A percentile compares a stretch with the other conserved stretches of the same genome.
Evolutionary conservation across 352 stramenopile genomes (phyloP).

Genomic region (Phytophthora pluvialis): DNA sequence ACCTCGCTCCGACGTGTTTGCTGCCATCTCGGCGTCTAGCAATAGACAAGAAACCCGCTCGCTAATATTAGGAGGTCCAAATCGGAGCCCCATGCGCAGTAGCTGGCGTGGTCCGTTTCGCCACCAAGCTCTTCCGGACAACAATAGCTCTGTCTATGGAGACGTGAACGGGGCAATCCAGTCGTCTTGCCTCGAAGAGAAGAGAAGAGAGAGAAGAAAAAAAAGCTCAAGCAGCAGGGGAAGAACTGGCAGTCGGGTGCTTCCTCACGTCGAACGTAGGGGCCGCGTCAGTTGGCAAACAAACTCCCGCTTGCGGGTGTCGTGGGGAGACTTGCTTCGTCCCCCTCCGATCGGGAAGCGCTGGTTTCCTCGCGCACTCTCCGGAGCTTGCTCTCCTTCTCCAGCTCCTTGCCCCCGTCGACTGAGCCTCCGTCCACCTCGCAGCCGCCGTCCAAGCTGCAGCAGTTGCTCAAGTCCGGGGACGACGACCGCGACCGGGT

Average conservation of each 20-base stretch:
- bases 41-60: background rate
- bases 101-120: constrained; percentile 26
- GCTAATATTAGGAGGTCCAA: constrained; percentile 21
- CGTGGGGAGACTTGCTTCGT: constrained; percentile 32
- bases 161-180: constrained; percentile 28
- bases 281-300: constrained; percentile 4
- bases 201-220: background rate
- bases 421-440: constrained; percentile 10
- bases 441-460: constrained; percentile 16
- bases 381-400: constrained; percentile 38
- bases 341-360: constrained; percentile 10
- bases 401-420: constrained; percentile 24
- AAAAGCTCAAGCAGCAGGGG: constrained; percentile 10
- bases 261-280: background rate
- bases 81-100: background rate
- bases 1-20: no score
- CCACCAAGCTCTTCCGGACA: constrained; percentile 16
- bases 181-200: constrained; percentile 16
- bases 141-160: constrained; percentile 37
- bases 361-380: constrained; percentile 28
- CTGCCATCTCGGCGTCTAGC: background rate
- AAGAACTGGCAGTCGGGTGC: background rate
- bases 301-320: constrained; percentile 9
- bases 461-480: constrained; percentile 5
- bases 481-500: constrained; percentile 29